Conservation (phyloP, 352 stramenopile genomes). For the Phytophthora colocasiae region DNA sequence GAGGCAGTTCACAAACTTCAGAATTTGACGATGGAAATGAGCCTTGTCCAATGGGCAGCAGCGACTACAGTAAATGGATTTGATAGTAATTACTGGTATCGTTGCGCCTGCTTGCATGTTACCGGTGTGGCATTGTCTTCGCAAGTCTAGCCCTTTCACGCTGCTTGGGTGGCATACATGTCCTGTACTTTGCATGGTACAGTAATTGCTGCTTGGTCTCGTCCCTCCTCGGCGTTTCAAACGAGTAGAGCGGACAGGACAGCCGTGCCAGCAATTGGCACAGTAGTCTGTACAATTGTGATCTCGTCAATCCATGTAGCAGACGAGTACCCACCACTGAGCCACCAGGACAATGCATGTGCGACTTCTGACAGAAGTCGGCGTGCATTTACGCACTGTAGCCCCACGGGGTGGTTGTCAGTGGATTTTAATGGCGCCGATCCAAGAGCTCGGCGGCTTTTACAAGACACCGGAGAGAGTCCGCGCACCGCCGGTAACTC, state of each 20-base stretch:
- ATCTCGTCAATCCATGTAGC: neutral
- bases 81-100: neutral
- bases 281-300: neutral
- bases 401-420: too few relatives aligned
- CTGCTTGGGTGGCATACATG: slow-evolving; percentile 8
- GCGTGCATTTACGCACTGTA: too few relatives aligned
- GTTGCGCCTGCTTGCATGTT: neutral
- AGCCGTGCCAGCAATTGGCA: slow-evolving; percentile 4
- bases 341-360: too few relatives aligned
- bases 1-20: slow-evolving; percentile 2
- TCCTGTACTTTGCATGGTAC: neutral
- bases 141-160: slow-evolving; percentile 2
- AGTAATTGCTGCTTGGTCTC: slow-evolving; percentile 12
- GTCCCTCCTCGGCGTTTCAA: slow-evolving; percentile 13
- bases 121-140: neutral
- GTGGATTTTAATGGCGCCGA: too few relatives aligned
- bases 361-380: too few relatives aligned
- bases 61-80: neutral
- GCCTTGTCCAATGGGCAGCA: neutral
- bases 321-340: too few relatives aligned
- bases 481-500: too few relatives aligned
- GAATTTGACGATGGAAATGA: slow-evolving; percentile 1
- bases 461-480: too few relatives aligned
- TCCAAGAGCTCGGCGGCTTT: too few relatives aligned
- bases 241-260: neutral